Evolutionary conservation across 106 monocot genomes (phyloP).

Genomic region (Xerophyta viscosa): DNA sequence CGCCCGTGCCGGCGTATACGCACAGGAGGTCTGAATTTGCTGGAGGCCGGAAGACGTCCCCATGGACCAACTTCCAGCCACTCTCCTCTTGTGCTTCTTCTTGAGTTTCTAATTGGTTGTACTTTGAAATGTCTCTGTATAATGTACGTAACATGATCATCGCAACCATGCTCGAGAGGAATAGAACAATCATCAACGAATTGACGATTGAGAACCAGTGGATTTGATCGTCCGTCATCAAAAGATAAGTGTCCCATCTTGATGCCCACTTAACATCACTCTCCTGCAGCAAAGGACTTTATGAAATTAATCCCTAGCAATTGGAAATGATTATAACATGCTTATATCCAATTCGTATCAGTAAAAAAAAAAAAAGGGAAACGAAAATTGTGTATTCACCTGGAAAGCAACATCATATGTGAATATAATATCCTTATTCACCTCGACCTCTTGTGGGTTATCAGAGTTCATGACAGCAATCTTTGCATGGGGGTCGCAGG

Average conservation of each 20-base stretch:
- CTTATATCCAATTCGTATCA: not conserved
- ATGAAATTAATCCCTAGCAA: not conserved
- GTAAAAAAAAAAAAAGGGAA: not conserved
- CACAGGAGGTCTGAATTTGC: slow-evolving; percentile 27
- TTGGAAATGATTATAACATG: not conserved
- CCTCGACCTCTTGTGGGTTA: slow-evolving; percentile 76
- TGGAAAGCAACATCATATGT: slow-evolving; percentile 84
- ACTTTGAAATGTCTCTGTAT: slow-evolving; percentile 33
- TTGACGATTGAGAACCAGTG: slow-evolving; percentile 50
- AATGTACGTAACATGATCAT: slow-evolving; percentile 48
- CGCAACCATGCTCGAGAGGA: slow-evolving; percentile 40
- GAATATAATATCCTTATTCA: slow-evolving; percentile 79
- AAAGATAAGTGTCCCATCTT: slow-evolving; percentile 43
- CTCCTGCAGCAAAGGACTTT: slow-evolving; percentile 7
- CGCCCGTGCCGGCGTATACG: slow-evolving; percentile 40
- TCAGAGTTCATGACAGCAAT: slow-evolving; percentile 63
- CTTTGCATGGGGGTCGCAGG: slow-evolving; percentile 88
- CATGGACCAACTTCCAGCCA: slow-evolving; percentile 48
- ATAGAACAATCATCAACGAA: slow-evolving; percentile 44
- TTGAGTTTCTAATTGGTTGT: slow-evolving; percentile 41
- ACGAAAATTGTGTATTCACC: slow-evolving; percentile 23
- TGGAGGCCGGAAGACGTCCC: slow-evolving; percentile 42
- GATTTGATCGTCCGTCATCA: slow-evolving; percentile 47
- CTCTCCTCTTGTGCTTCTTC: slow-evolving; percentile 53
- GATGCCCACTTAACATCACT: slow-evolving; percentile 49